phyloP scores from a whole-genome alignment of 1,139 yeast species.

The Lodderomyces oxycetoniae region DNA sequence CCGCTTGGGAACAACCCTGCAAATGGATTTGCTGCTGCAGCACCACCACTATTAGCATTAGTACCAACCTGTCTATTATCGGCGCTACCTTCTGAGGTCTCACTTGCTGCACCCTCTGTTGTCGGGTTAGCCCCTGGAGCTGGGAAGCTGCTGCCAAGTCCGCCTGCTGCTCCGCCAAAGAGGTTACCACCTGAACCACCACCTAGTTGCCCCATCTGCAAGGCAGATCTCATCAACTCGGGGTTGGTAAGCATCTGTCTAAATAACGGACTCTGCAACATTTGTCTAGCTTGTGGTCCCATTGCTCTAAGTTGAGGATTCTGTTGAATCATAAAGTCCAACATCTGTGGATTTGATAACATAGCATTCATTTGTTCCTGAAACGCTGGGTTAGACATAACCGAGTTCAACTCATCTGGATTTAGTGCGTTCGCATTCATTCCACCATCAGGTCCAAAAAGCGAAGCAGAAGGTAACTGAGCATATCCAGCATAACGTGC shows the following conservation, averaged over 20 bases:
- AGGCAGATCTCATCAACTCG: constrained; percentile 75
- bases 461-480: constrained; percentile 78
- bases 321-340: constrained; percentile 77
- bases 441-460: constrained; percentile 97
- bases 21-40: constrained; percentile 45
- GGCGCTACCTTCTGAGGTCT: constrained; percentile 12
- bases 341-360: constrained; percentile 73
- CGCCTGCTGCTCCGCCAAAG: constrained; percentile 14
- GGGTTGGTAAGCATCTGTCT: constrained; percentile 86
- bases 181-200: constrained; percentile 22
- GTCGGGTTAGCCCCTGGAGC: constrained; percentile 51
- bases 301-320: constrained; percentile 78
- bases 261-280: constrained; percentile 80
- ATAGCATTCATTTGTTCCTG: constrained; percentile 78
- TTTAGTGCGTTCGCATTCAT: constrained; percentile 64
- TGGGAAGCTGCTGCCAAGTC: constrained; percentile 39
- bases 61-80: constrained; percentile 13
- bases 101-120: constrained; percentile 24
- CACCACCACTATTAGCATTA: constrained; percentile 14
- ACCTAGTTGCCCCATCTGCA: constrained; percentile 66
- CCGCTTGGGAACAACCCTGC: constrained; percentile 43
- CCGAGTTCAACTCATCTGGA: constrained; percentile 64
- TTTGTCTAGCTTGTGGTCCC: constrained; percentile 86
- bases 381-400: constrained; percentile 78
- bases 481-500: constrained; percentile 94